Evolutionary conservation across 495 filamentous ascomycete species (phyloP).

Genomic region (Penicillium mononematosum): DNA sequence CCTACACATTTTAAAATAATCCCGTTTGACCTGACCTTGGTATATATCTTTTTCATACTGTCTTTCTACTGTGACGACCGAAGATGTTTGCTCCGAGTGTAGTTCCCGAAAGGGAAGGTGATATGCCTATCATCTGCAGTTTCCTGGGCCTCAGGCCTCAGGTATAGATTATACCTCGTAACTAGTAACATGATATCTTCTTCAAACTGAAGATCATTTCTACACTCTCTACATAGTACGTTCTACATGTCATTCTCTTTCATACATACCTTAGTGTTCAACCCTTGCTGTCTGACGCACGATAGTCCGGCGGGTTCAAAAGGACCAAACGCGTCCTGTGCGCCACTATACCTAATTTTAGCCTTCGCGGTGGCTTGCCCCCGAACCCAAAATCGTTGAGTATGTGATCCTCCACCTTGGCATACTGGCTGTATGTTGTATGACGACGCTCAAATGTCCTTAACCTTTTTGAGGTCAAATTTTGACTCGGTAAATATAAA

Average conservation of each 20-base stretch:
- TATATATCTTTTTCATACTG: not conserved
- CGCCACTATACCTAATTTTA: conserved; percentile 12
- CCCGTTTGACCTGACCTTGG: not conserved
- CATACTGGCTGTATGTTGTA: conserved; percentile 1
- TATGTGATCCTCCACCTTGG: not conserved
- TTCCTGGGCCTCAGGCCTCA: not conserved
- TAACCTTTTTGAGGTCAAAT: not conserved
- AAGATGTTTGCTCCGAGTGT: not conserved
- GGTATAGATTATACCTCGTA: not conserved
- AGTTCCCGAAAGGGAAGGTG: conserved; percentile 2
- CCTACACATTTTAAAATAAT: not conserved
- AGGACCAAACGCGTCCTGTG: conserved; percentile 18
- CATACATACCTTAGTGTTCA: not conserved
- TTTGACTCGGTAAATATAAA: not conserved
- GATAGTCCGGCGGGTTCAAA: conserved; percentile 4
- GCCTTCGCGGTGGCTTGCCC: not conserved
- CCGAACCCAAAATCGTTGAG: not conserved
- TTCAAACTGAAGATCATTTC: not conserved
- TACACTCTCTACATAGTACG: not conserved
- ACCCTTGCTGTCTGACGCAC: not conserved
- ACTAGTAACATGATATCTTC: not conserved
- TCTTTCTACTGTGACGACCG: not conserved
- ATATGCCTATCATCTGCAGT: conserved; percentile 6
- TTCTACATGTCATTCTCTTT: not conserved
- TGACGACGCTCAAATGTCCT: not conserved